Base-by-base conservation (phyloP, 805 yeast genomes). In the Kodamaea nitidulidarum region DNA sequence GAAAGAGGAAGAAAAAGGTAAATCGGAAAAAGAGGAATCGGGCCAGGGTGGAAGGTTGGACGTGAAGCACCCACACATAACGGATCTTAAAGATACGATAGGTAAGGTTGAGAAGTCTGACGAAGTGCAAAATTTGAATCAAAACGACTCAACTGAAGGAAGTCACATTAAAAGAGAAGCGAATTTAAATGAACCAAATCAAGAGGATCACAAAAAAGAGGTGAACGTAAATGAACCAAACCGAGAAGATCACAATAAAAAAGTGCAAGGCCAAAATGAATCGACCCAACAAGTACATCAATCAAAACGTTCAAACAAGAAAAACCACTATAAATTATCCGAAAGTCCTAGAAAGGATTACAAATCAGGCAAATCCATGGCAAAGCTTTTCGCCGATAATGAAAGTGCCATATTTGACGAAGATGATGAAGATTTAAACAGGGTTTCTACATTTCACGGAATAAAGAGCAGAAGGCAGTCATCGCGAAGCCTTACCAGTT, bases 21-120 rank as follows among this genome's bases (percentile, higher is more conserved):
- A 51, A 4, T 40, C 42, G 3, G 61, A 52, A 34, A 63, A 54
- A 33, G 56, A 52, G 3, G 55, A 49, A 7, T 49, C 46, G 1
- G 41, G 35, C 2, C 40, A 34, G 5, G 29, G 22, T n/a, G n/a
- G n/a, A n/a, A n/a, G n/a, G n/a, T n/a, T n/a, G n/a, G n/a, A n/a
- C n/a, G n/a, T n/a, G n/a, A n/a, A n/a, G n/a, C n/a, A n/a, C n/a
- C n/a, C n/a, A n/a, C n/a, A n/a, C 22, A 20, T 8, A 20, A 8
- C 5, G 8, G 22, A 20, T 20, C 5, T 8, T 20, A 20, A 20
- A 20, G 22, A 20, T 20, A 20, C 22, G 10, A 25, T 10, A 7
- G 27, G n/a, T 7, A 25, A 25, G 27, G 27, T 7, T 4, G 31
- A 28, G 16, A 12, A 16, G n/a, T n/a, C n/a, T 15, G 17, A 28